phyloP scores from a whole-genome alignment of 73 alveolate species.

The Uronychia binucleata region DNA sequence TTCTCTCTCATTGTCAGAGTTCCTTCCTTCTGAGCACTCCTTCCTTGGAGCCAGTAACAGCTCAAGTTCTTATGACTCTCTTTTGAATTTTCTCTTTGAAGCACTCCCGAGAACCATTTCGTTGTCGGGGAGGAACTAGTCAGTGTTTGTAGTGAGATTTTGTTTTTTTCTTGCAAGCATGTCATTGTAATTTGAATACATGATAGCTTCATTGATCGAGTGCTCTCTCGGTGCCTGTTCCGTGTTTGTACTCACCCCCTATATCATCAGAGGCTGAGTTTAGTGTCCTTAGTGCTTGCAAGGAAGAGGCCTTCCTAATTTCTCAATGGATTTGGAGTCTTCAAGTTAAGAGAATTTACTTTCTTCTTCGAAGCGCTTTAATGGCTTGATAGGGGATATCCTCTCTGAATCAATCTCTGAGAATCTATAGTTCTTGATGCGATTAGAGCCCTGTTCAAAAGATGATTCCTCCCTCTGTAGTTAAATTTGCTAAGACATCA shows the following conservation, averaged over 20 bases:
- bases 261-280: slow-evolving; percentile 1
- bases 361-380: not conserved
- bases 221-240: too few species aligned
- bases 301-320: not conserved
- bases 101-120: too few species aligned
- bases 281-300: not conserved
- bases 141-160: too few species aligned
- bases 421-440: not conserved
- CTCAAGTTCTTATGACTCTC: not conserved
- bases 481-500: too few species aligned
- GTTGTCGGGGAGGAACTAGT: too few species aligned
- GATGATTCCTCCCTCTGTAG: not conserved
- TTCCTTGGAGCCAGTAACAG: not conserved
- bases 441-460: not conserved
- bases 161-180: too few species aligned
- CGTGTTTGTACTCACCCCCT: too few species aligned
- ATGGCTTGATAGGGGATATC: not conserved
- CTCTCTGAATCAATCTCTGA: not conserved
- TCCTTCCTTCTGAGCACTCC: not conserved
- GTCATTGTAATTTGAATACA: too few species aligned
- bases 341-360: not conserved
- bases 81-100: not conserved
- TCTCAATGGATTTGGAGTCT: not conserved
- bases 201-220: too few species aligned
- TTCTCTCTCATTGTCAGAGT: not conserved